phyloP scores from a whole-genome alignment of 2,329 filamentous ascomycete species.

The Colletotrichum karsti region DNA sequence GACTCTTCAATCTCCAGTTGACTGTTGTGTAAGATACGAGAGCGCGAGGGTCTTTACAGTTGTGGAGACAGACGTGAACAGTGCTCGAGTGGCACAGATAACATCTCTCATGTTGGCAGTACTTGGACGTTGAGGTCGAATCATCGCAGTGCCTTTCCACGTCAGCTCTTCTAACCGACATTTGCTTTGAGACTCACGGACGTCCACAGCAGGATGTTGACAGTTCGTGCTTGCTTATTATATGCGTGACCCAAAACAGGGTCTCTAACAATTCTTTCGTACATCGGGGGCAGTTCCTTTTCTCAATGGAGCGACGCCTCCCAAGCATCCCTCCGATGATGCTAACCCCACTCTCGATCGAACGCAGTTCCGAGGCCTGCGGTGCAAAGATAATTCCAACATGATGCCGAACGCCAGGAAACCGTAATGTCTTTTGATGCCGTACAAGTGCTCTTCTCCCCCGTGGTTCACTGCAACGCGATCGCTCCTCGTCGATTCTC shows the following conservation, averaged over 20 bases:
- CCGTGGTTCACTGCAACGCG: constrained; percentile 61
- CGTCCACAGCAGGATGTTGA: not conserved
- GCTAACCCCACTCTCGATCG: not conserved
- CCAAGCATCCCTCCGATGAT: not conserved
- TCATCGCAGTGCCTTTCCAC: too few species aligned
- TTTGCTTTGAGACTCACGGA: not conserved
- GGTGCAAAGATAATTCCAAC: constrained; percentile 15
- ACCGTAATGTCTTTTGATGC: constrained; percentile 28
- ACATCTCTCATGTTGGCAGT: too few species aligned
- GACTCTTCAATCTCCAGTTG: too few species aligned
- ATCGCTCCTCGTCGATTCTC: constrained; percentile 87
- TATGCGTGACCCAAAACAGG: constrained; percentile 3
- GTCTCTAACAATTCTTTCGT: constrained; percentile 18
- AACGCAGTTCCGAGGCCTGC: not conserved
- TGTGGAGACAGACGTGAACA: too few species aligned
- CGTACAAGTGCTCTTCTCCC: not conserved
- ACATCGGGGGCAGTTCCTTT: not conserved
- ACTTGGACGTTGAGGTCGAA: too few species aligned
- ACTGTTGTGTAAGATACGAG: too few species aligned
- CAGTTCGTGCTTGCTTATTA: constrained; percentile 10
- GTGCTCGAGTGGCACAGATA: too few species aligned
- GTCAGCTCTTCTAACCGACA: too few species aligned
- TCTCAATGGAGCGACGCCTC: not conserved
- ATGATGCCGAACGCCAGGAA: constrained; percentile 28
- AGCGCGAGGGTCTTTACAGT: too few species aligned